Base-by-base conservation (phyloP, 2,329 filamentous ascomycete species). In the Aspergillus japonicus region DNA sequence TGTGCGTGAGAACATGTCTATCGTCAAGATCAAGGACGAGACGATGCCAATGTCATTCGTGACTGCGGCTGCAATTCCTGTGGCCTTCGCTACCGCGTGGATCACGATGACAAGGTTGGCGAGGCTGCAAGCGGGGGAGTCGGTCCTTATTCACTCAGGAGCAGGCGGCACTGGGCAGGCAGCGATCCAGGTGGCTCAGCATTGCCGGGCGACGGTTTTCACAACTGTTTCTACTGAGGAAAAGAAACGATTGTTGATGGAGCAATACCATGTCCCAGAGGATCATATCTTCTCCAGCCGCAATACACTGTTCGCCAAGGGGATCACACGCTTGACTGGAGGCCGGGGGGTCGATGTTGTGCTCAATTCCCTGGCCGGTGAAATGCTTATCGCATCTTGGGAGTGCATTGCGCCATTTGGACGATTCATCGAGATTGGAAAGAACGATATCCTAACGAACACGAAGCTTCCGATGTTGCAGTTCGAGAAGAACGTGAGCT, bases 141-240 rank as follows among this genome's bases (percentile, higher is more conserved):
- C 60, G 2, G 49, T 71, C 23, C 58, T 72, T 2, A 68, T 72
- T 14, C 70, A 72, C 35, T 66, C 69, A 3, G 69, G 64, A 29
- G 69, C 70, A 4, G 68, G 69, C 26, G 69, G 68, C 56, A 67
- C 69, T 2, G 70, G 70, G 16, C 70, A 72, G 51, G 65, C 69
- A 4, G 68, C 67, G 1, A 70, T 72, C 35, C 67, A 68, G 58
- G 44, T 72, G 1, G 69, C 70, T 0, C 67, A 69, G 51, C 58
- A 65, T 33, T 59, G 65, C 4, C 64, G 64, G 7, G 68, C 69
- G 1, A 63, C 65, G 2, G 56, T 70, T 3, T 71, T 68, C 19
- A 62, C 64, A 14, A 72, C 69, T 1, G 68, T 71, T 5, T 61
- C 66, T 16, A 66, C 63, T 4, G 52, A 65, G 2, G 63, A 68